Percentiles rank a stretch among this genome's conserved stretches.
phyloP scores from a whole-genome alignment of 202 grass and related monocot species.

The Musa balbisiana region DNA sequence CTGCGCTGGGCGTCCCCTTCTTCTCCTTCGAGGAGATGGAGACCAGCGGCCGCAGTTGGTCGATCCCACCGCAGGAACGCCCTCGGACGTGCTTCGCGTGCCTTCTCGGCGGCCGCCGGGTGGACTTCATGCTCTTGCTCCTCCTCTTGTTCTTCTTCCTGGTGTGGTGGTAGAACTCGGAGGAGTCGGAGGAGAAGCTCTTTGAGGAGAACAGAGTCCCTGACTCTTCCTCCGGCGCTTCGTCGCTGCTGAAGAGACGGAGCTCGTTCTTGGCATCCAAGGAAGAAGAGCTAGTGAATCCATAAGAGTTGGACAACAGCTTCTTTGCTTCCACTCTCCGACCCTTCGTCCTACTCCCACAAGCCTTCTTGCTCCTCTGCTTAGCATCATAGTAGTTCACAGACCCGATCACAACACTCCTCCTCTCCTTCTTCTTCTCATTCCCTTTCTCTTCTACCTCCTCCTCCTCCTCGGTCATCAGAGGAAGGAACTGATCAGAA shows the following conservation, averaged over 20 bases:
- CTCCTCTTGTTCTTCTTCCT: slow-evolving; percentile 31
- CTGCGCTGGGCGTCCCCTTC: slow-evolving; percentile 16
- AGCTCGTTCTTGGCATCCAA: slow-evolving; percentile 42
- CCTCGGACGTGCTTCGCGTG: slow-evolving; percentile 32
- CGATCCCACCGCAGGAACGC: slow-evolving; percentile 13
- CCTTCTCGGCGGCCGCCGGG: neutral
- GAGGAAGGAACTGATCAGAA: slow-evolving; percentile 20
- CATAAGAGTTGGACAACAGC: slow-evolving; percentile 27
- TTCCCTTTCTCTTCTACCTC: neutral
- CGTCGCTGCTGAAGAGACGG: slow-evolving; percentile 39
- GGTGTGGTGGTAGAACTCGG: slow-evolving; percentile 46
- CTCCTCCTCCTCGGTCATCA: neutral
- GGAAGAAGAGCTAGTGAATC: slow-evolving; percentile 51
- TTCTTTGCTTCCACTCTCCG: slow-evolving; percentile 10
- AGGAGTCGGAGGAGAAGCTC: slow-evolving; percentile 72
- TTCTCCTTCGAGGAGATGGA: slow-evolving; percentile 21
- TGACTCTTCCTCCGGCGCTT: slow-evolving; percentile 30
- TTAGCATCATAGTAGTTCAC: neutral
- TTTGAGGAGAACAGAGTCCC: slow-evolving; percentile 65
- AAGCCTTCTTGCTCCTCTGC: neutral
- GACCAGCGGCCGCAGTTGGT: slow-evolving; percentile 3
- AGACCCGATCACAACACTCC: neutral
- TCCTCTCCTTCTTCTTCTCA: slow-evolving; percentile 22
- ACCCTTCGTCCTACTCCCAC: slow-evolving; percentile 10
- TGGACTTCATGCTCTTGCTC: slow-evolving; percentile 7